These are phyloP conservation scores for Glycine latifolia DNA, from an alignment of 306 rosid genomes.

Conservation along the genomic window DNA sequence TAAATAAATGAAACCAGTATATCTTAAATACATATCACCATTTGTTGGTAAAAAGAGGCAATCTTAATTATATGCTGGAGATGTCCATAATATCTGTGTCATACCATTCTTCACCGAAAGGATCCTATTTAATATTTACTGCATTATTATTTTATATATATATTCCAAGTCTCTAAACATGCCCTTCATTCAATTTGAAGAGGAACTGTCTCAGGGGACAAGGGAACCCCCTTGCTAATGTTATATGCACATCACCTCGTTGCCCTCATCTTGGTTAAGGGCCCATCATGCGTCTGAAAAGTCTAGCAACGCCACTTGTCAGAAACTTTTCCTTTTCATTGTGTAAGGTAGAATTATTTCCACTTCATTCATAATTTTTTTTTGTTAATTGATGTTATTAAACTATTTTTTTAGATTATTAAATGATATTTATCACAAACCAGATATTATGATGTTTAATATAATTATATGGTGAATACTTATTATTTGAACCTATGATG, in stretches of 20 bases:
- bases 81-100: too few relatives aligned
- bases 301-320: not conserved
- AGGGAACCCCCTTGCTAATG: not conserved
- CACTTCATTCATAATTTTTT: not conserved
- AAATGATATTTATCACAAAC: too few relatives aligned
- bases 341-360: not conserved
- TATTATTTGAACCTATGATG: too few relatives aligned
- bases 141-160: not conserved
- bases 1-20: too few relatives aligned
- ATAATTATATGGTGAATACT: too few relatives aligned
- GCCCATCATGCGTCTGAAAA: not conserved
- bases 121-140: not conserved
- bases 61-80: too few relatives aligned
- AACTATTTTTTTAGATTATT: too few relatives aligned
- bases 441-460: too few relatives aligned
- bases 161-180: too few relatives aligned
- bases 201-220: not conserved
- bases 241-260: conserved; percentile 9
- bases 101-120: not conserved
- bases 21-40: too few relatives aligned
- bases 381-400: not conserved
- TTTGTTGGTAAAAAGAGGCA: too few relatives aligned
- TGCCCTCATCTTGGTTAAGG: not conserved
- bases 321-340: not conserved
- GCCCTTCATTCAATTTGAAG: not conserved